Percentiles rank a stretch among this genome's conserved stretches.
Evolutionary conservation across 2,329 filamentous ascomycete genomes (phyloP).

Genomic region (Rutstroemia sp.): DNA sequence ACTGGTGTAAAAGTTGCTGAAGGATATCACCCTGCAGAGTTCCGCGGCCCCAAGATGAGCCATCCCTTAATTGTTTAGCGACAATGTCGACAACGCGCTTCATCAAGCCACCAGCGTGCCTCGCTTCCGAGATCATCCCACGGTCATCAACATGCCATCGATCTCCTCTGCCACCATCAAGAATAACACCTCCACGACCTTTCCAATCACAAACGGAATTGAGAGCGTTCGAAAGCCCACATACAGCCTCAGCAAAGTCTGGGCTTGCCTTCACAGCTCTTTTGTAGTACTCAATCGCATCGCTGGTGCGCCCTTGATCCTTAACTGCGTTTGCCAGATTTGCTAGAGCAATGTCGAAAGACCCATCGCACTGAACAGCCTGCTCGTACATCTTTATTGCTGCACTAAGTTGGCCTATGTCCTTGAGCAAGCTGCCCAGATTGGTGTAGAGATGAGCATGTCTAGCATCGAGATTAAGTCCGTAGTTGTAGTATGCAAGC

Average conservation of each 20-base stretch:
- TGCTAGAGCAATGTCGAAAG: conserved; percentile 92
- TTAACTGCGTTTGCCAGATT: conserved; percentile 98
- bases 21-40: conserved; percentile 52
- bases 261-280: conserved; percentile 87
- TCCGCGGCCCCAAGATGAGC: conserved; percentile 77
- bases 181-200: conserved; percentile 76
- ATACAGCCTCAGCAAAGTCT: conserved; percentile 94
- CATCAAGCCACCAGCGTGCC: conserved; percentile 68
- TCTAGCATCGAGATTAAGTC: conserved; percentile 73
- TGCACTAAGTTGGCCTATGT: conserved; percentile 84
- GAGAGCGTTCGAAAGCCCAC: conserved; percentile 85
- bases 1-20: conserved; percentile 31
- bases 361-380: conserved; percentile 85
- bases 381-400: conserved; percentile 97
- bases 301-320: conserved; percentile 84
- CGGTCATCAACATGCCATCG: conserved; percentile 87
- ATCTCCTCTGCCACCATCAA: conserved; percentile 67
- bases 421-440: conserved; percentile 87
- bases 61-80: conserved; percentile 76
- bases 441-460: conserved; percentile 98
- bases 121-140: conserved; percentile 74
- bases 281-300: conserved; percentile 88
- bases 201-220: conserved; percentile 97
- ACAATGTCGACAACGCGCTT: conserved; percentile 89
- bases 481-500: conserved; percentile 92